These are phyloP conservation scores for Royoungia palumana DNA, from an alignment of 768 basidiomycete genomes.

Conservation along the genomic window DNA sequence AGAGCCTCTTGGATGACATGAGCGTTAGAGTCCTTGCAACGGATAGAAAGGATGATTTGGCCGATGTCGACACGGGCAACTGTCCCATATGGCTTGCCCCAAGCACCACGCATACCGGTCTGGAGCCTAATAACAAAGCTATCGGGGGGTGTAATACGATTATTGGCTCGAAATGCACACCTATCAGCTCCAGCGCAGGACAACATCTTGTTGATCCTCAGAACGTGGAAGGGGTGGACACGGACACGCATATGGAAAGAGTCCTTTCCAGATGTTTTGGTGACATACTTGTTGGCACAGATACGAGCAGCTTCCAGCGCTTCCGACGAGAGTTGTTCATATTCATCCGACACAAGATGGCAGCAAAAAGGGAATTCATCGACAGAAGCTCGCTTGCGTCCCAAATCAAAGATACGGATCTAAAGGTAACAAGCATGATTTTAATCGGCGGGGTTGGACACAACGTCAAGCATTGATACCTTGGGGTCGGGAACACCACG, in stretches of 20 bases:
- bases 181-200: slow-evolving; percentile 98
- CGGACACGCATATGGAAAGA: slow-evolving; percentile 98
- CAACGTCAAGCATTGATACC: slow-evolving; percentile 37
- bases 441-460: neutral
- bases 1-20: slow-evolving; percentile 94
- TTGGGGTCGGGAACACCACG: slow-evolving; percentile 98
- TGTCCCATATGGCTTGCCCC: slow-evolving; percentile 98
- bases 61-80: slow-evolving; percentile 97
- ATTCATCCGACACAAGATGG: slow-evolving; percentile 97
- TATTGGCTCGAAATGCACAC: slow-evolving; percentile 32
- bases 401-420: slow-evolving; percentile 97
- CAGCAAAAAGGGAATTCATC: slow-evolving; percentile 98
- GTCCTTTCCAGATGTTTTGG: slow-evolving; percentile 97
- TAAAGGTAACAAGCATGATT: slow-evolving; percentile 28
- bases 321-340: slow-evolving; percentile 93
- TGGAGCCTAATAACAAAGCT: slow-evolving; percentile 60
- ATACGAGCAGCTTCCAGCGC: slow-evolving; percentile 98
- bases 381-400: slow-evolving; percentile 92
- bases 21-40: slow-evolving; percentile 85
- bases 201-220: slow-evolving; percentile 99
- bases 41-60: slow-evolving; percentile 89
- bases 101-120: slow-evolving; percentile 99
- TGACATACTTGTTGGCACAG: slow-evolving; percentile 99
- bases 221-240: slow-evolving; percentile 96
- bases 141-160: accelerated